Evolutionary conservation across 805 yeast species (phyloP).

Genomic region (Debaryomyces tyrocola): DNA sequence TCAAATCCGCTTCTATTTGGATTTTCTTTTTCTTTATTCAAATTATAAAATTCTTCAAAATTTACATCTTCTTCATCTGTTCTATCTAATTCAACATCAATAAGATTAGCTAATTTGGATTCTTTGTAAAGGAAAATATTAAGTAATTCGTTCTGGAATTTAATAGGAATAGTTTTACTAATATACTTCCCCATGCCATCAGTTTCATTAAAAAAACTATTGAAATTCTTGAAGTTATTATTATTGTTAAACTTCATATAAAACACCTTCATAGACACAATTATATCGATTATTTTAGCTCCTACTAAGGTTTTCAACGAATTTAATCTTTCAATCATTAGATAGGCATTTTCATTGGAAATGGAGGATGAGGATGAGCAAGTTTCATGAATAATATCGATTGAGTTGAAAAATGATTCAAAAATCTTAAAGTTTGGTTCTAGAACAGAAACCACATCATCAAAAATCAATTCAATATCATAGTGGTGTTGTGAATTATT

Average conservation of each 20-base stretch:
- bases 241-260: constrained; percentile 24
- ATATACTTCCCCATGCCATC: constrained; percentile 17
- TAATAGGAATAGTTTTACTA: constrained; percentile 22
- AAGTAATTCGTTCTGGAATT: constrained; percentile 32
- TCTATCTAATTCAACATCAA: constrained; percentile 47
- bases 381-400: neutral
- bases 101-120: constrained; percentile 37
- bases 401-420: constrained; percentile 6
- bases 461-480: constrained; percentile 24
- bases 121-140: constrained; percentile 52
- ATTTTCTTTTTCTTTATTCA: constrained; percentile 2
- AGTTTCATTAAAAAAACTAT: constrained; percentile 27
- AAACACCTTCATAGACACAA: constrained; percentile 34
- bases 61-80: constrained; percentile 53
- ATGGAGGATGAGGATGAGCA: constrained; percentile 4
- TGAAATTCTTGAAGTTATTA: constrained; percentile 32
- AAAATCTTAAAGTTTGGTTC: constrained; percentile 10
- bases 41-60: constrained; percentile 20
- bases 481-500: constrained; percentile 16
- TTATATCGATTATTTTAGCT: constrained; percentile 29
- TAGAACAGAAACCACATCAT: constrained; percentile 16
- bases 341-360: neutral
- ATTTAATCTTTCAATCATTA: constrained; percentile 20
- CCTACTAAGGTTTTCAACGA: constrained; percentile 22
- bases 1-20: constrained; percentile 10